phyloP scores from a whole-genome alignment of 2,329 filamentous ascomycete species.

The Aureobasidium lini region DNA sequence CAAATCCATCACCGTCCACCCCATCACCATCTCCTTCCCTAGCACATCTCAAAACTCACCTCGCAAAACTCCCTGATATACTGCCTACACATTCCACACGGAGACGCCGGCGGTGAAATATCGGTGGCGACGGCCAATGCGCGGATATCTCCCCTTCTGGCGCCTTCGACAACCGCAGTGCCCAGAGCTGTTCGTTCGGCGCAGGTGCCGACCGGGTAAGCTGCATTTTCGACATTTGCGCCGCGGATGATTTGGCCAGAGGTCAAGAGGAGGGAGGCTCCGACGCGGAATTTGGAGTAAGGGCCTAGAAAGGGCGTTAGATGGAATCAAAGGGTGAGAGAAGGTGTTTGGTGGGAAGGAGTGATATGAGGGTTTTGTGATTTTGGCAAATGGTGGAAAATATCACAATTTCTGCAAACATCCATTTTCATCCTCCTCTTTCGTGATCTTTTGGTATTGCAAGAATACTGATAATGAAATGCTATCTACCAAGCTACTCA shows the following conservation, averaged over 20 bases:
- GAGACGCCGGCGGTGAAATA: conserved; percentile 42
- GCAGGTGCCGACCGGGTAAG: conserved; percentile 91
- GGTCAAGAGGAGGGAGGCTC: conserved; percentile 63
- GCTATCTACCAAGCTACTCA: too few species aligned
- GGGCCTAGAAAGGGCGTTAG: conserved; percentile 45
- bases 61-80: conserved; percentile 51
- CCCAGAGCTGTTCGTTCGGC: conserved; percentile 87
- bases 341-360: not conserved
- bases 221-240: conserved; percentile 87
- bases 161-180: conserved; percentile 57
- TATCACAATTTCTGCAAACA: too few species aligned
- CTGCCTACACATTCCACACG: conserved; percentile 94
- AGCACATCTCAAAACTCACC: conserved; percentile 21
- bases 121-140: conserved; percentile 84
- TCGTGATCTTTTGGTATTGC: too few species aligned
- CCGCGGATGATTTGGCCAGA: conserved; percentile 51
- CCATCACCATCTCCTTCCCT: not conserved
- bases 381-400: too few species aligned
- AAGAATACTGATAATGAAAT: too few species aligned
- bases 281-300: conserved; percentile 88
- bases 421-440: too few species aligned
- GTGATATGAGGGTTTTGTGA: not conserved
- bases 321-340: conserved; percentile 65
- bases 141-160: conserved; percentile 51
- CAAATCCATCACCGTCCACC: not conserved